Conservation (phyloP, 2,329 filamentous ascomycete genomes). For the Blastomyces percursus region DNA sequence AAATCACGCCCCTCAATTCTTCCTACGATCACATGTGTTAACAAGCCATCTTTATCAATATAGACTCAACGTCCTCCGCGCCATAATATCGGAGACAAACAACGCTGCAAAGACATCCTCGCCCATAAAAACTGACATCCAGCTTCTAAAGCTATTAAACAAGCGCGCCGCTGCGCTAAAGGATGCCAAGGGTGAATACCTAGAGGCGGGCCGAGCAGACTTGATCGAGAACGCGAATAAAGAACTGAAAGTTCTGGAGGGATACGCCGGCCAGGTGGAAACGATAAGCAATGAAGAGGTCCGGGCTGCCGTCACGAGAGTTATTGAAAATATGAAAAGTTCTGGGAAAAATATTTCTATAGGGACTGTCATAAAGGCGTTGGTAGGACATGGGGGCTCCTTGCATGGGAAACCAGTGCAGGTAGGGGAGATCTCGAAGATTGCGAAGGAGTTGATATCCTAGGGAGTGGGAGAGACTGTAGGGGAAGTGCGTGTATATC, state of each 20-base stretch:
- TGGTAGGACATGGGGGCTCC: slow-evolving; percentile 32
- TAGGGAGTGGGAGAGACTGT: slow-evolving; percentile 1
- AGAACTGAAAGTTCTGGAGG: slow-evolving; percentile 34
- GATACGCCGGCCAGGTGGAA: slow-evolving; percentile 34
- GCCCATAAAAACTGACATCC: slow-evolving; percentile 38
- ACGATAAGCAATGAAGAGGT: slow-evolving; percentile 34
- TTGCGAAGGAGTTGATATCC: slow-evolving; percentile 29
- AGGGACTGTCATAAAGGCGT: slow-evolving; percentile 33
- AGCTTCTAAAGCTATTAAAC: slow-evolving; percentile 37
- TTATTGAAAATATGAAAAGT: slow-evolving; percentile 27
- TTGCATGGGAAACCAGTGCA: slow-evolving; percentile 37
- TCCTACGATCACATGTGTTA: background rate
- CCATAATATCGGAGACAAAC: slow-evolving; percentile 40
- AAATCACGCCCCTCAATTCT: background rate
- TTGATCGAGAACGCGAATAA: slow-evolving; percentile 37
- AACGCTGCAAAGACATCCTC: slow-evolving; percentile 37
- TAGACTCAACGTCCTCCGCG: slow-evolving; percentile 39
- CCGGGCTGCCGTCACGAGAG: slow-evolving; percentile 25
- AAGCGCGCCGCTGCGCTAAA: slow-evolving; percentile 32
- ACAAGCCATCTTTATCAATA: background rate
- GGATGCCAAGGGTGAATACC: slow-evolving; percentile 33
- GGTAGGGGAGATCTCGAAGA: slow-evolving; percentile 30
- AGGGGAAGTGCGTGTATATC: background rate
- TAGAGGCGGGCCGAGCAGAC: slow-evolving; percentile 32
- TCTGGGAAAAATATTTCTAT: slow-evolving; percentile 27